These are phyloP conservation scores for Beta lomatogona DNA, from an alignment of 179 eudicot genomes.

Conservation along the genomic window DNA sequence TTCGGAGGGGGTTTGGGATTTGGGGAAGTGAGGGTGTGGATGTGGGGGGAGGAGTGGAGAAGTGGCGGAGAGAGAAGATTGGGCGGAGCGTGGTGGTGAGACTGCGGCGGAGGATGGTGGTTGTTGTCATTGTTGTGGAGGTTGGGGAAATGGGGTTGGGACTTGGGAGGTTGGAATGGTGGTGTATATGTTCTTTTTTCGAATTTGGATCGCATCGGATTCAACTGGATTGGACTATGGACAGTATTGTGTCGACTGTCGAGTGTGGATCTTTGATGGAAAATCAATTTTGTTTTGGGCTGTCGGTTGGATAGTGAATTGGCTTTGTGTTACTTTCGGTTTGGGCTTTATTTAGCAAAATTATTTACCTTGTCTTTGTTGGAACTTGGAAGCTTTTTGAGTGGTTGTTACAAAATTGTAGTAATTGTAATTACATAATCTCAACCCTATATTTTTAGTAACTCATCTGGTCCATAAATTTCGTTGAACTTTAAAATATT, in stretches of 20 bases:
- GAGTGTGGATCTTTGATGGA: neutral
- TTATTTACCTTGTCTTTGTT: no score
- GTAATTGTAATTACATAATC: no score
- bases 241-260: neutral
- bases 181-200: neutral
- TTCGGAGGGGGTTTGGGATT: conserved; percentile 61
- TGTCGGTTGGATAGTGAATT: no score
- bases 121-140: conserved; percentile 28
- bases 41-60: conserved; percentile 33
- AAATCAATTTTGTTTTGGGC: neutral
- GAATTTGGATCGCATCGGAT: no score
- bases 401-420: no score
- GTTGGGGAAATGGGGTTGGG: neutral
- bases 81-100: conserved; percentile 29
- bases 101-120: conserved; percentile 34
- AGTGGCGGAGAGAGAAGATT: conserved; percentile 25
- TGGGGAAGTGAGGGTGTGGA: conserved; percentile 32
- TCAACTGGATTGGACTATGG: neutral
- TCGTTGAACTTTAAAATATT: no score
- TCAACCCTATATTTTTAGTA: no score
- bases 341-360: no score
- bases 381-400: no score
- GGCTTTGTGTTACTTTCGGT: no score
- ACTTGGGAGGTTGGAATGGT: neutral
- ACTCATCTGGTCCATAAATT: no score